Evolutionary conservation across 2,329 filamentous ascomycete species (phyloP).

Genomic region (Graphiopsis chlorocephala): DNA sequence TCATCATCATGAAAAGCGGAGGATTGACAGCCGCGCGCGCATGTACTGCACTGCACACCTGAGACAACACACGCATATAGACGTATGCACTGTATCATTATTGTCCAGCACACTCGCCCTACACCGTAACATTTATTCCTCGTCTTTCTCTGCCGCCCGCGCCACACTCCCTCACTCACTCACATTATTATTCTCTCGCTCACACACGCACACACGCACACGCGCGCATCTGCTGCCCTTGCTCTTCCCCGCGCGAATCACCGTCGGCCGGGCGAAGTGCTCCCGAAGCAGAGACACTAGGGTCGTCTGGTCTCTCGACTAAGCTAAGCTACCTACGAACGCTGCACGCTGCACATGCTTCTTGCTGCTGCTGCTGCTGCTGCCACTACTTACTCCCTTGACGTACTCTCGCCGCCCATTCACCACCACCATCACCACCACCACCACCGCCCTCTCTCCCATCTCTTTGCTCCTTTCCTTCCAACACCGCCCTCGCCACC

Average conservation of each 20-base stretch:
- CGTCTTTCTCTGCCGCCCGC: not conserved
- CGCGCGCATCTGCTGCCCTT: too few relatives aligned
- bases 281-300: not conserved
- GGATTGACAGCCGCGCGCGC: not conserved
- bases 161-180: not conserved
- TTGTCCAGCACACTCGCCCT: not conserved
- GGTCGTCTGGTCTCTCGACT: not conserved
- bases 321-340: not conserved
- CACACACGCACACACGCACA: too few relatives aligned
- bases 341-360: not conserved
- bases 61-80: not conserved
- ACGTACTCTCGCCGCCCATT: not conserved
- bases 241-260: not conserved
- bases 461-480: not conserved
- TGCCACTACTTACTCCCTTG: not conserved
- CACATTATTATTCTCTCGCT: not conserved
- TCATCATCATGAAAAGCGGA: too few relatives aligned
- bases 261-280: not conserved
- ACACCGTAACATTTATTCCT: not conserved
- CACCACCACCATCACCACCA: slow-evolving; percentile 4
- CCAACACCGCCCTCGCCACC: not conserved
- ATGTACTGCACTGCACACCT: not conserved
- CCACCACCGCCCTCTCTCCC: not conserved
- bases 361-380: not conserved
- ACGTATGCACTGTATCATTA: not conserved